Conservation (phyloP, 805 yeast genomes). For the Wickerhamiella hasegawae region DNA sequence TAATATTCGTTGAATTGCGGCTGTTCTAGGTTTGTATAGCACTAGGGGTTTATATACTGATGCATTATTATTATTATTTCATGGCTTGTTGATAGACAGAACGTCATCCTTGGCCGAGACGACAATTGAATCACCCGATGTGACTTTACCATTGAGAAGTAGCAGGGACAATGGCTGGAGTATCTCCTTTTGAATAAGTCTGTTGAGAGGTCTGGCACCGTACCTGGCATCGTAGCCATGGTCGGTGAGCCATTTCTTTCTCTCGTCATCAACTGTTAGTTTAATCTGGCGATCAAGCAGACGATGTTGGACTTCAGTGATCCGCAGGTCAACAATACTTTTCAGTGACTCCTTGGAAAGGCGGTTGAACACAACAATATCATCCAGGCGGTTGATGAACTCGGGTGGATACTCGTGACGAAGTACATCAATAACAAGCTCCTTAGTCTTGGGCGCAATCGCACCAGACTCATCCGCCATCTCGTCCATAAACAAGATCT, state of each 20-base stretch:
- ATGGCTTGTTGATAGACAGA: slow-evolving; percentile 15
- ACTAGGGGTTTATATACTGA: too few species aligned
- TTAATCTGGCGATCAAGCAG: slow-evolving; percentile 61
- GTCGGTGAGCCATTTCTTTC: slow-evolving; percentile 64
- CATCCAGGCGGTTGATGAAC: slow-evolving; percentile 87
- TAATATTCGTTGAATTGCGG: too few species aligned
- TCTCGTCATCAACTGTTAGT: slow-evolving; percentile 38
- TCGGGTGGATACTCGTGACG: slow-evolving; percentile 78
- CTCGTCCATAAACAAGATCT: slow-evolving; percentile 51
- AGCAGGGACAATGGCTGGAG: slow-evolving; percentile 76
- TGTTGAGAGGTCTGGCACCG: slow-evolving; percentile 93
- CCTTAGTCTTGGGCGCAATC: slow-evolving; percentile 38
- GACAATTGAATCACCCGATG: slow-evolving; percentile 36
- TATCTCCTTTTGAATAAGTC: slow-evolving; percentile 69
- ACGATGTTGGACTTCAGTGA: slow-evolving; percentile 67
- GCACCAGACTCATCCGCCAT: slow-evolving; percentile 34
- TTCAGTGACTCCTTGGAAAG: slow-evolving; percentile 60
- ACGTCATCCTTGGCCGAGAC: slow-evolving; percentile 32
- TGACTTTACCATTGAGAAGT: slow-evolving; percentile 66
- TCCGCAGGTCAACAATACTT: slow-evolving; percentile 71
- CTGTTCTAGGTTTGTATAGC: too few species aligned
- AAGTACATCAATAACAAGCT: slow-evolving; percentile 50
- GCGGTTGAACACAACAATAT: slow-evolving; percentile 83
- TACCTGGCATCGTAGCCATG: slow-evolving; percentile 83
- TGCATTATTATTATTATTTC: neutral